Evolutionary conservation across 2,329 filamentous ascomycete species (phyloP).

Genomic region (Pseudopithomyces maydicus): DNA sequence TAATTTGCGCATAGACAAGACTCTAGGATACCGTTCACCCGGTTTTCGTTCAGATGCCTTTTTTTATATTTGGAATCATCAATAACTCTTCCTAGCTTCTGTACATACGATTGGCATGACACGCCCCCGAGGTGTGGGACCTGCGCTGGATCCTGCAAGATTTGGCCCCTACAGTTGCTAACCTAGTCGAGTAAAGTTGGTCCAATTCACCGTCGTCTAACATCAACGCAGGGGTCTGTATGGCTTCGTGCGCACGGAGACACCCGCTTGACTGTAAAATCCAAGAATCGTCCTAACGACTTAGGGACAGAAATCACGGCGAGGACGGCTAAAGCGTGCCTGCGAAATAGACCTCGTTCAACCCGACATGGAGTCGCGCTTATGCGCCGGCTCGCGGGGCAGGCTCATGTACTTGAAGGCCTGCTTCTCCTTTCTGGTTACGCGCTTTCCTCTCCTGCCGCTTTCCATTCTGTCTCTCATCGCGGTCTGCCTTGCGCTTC

Average conservation of each 20-base stretch:
- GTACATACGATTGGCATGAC: background rate
- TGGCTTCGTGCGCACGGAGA: background rate
- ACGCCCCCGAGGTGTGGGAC: background rate
- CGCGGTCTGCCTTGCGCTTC: constrained; percentile 1
- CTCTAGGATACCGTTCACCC: too few species aligned
- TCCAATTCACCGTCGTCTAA: background rate
- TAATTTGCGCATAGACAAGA: too few species aligned
- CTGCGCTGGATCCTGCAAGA: background rate
- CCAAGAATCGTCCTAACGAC: background rate
- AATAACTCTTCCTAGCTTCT: background rate
- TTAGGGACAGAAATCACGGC: background rate
- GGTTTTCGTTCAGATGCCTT: background rate
- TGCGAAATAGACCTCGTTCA: background rate
- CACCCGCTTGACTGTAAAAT: background rate
- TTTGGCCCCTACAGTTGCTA: background rate
- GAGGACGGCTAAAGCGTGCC: background rate
- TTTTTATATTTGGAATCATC: background rate
- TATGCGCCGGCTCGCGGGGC: background rate
- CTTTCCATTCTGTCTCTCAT: background rate
- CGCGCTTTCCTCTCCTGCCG: background rate
- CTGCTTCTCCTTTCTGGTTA: background rate
- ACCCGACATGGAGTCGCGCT: background rate
- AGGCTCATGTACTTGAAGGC: background rate
- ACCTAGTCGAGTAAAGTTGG: background rate
- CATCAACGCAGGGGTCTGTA: background rate